These are phyloP conservation scores for Vararia minispora DNA, from an alignment of 768 basidiomycete species.

Conservation along the genomic window DNA sequence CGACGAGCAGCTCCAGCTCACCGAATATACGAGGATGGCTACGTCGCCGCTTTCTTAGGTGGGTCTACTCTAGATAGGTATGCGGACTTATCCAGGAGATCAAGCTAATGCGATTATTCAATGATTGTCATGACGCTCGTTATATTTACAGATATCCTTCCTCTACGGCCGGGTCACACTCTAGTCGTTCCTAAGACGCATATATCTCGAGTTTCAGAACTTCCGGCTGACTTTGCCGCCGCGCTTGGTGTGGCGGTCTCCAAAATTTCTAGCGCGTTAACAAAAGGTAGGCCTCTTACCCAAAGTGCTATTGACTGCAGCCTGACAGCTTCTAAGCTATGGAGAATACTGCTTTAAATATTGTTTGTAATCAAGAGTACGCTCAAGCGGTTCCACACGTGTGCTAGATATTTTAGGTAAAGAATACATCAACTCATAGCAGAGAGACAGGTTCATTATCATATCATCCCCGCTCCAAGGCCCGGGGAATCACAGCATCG, in stretches of 20 bases:
- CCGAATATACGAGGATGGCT: conserved; percentile 49
- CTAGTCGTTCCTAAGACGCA: conserved; percentile 64
- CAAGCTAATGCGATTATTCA: too few relatives aligned
- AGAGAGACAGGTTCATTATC: conserved; percentile 52
- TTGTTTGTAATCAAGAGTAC: conserved; percentile 76
- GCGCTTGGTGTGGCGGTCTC: conserved; percentile 49
- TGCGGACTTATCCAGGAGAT: conserved; percentile 4
- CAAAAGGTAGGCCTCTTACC: conserved; percentile 36
- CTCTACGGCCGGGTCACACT: conserved; percentile 54
- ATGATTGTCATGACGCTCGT: background rate
- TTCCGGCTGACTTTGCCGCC: conserved; percentile 47
- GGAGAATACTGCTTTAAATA: conserved; percentile 56
- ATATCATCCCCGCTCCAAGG: conserved; percentile 61
- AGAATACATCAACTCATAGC: too few relatives aligned
- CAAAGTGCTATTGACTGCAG: background rate
- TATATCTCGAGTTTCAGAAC: conserved; percentile 49
- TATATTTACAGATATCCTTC: conserved; percentile 44
- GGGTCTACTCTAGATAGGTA: conserved; percentile 3
- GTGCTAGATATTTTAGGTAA: too few relatives aligned
- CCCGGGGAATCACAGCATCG: conserved; percentile 18
- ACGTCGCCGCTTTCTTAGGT: conserved; percentile 59
- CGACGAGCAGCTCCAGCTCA: conserved; percentile 33
- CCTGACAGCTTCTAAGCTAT: conserved; percentile 29
- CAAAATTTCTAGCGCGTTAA: conserved; percentile 50
- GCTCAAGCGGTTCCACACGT: conserved; percentile 76